Base-by-base conservation (phyloP, 352 stramenopile species). In the Globisporangium carolinianum region DNA sequence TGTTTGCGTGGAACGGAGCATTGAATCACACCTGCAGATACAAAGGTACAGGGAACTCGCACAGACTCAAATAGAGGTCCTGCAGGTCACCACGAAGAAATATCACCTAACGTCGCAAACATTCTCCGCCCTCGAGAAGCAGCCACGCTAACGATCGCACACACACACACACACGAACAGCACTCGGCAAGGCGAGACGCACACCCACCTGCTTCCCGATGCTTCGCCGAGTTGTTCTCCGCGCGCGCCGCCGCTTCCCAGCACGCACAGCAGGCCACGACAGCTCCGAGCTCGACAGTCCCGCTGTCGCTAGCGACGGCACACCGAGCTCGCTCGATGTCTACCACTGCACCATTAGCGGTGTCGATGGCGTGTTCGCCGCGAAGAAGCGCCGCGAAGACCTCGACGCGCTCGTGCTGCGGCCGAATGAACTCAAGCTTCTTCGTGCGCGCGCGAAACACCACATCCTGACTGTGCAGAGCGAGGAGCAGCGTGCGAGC, bases 191-290 rank as follows among this genome's bases (percentile, higher is more conserved):
- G 42, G 24, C 24, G 24, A 32, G 24, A 32, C 12, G 12, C 42
- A 17, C 11, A 11, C 8, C 11, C 42, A 17, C 11, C 42, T 47
- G 42, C 42, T 45, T 10, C 2, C 42, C 35, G 18, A 90, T 91
- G 80, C 69, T 90, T 61, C 74, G 73, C 55, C 80, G 80, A 56
- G 66, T 75, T 32, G 67, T 87, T 60, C 72, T 75, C 36, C 75
- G 76, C 49, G 68, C 69, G 56, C 72, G 80, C 47, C 71, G 82
- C 55, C 78, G 81, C 61, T 60, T 91, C 51, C 80, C 78, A 35
- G 69, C 76, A 47, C 68, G 76, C 58, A 83, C 75, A 15, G 77
- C 69, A 7, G 75, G 78, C 56, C 72, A 88, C 49, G 81, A 88
- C 51, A 82, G 68, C 38, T 58, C 58, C 9, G 62, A 65, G 43